Conservation (phyloP, 139 green algal species). For the Yamagishiella unicocca region DNA sequence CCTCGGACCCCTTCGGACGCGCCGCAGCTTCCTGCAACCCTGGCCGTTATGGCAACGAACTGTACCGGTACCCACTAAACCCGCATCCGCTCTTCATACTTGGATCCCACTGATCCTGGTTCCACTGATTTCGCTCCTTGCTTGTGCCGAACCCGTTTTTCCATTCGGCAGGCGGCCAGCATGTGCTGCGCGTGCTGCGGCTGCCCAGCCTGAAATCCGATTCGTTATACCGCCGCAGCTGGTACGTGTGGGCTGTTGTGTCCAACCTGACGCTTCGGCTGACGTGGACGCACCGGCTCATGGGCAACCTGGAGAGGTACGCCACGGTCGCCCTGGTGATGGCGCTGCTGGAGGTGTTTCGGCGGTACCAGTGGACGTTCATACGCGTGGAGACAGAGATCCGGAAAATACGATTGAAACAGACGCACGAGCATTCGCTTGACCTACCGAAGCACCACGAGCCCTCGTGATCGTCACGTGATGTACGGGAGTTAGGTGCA, state of each 20-base stretch:
- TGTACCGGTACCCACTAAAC: no score
- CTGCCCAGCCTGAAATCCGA: constrained; percentile 41
- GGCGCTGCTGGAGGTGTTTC: constrained; percentile 72
- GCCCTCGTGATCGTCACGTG: no score
- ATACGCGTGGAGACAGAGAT: constrained; percentile 93
- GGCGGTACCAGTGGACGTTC: constrained; percentile 93
- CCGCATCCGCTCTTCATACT: no score
- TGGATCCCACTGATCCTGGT: no score
- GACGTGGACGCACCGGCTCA: constrained; percentile 78
- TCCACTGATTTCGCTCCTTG: no score
- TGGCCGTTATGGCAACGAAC: no score
- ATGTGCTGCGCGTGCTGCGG: not conserved
- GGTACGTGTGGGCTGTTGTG: constrained; percentile 79
- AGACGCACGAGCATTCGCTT: not conserved
- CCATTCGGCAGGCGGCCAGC: not conserved
- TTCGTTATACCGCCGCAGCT: constrained; percentile 51
- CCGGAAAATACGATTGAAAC: constrained; percentile 71
- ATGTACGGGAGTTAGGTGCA: no score
- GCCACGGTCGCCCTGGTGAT: constrained; percentile 68
- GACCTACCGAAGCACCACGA: not conserved
- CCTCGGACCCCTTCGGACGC: no score
- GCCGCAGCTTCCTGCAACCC: no score
- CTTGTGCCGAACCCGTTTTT: no score
- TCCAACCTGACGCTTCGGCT: constrained; percentile 88
- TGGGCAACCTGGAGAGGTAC: constrained; percentile 52